A percentile compares a stretch with the other conserved stretches of the same genome.
These are phyloP conservation scores for Candida buenavistaensis DNA, from an alignment of 1,139 yeast species.

Conservation along the genomic window DNA sequence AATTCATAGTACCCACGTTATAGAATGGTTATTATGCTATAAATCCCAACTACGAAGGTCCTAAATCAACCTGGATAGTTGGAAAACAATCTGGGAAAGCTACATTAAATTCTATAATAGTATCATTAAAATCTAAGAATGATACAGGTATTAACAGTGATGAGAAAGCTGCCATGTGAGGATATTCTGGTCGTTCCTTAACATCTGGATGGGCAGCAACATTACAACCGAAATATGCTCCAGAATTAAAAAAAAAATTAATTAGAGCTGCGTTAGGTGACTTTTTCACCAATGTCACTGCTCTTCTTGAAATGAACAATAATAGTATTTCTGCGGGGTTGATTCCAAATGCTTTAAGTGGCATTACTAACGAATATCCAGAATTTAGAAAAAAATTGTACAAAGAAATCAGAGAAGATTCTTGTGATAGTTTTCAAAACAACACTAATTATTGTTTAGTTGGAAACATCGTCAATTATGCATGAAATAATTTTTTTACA, in stretches of 20 bases:
- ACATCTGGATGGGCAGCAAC: constrained; percentile 31
- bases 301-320: constrained; percentile 26
- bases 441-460: constrained; percentile 8
- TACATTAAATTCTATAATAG: constrained; percentile 24
- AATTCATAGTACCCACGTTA: constrained; percentile 20
- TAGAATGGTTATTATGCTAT: constrained; percentile 28
- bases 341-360: constrained; percentile 25
- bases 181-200: constrained; percentile 32
- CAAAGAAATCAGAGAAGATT: constrained; percentile 4
- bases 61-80: constrained; percentile 22
- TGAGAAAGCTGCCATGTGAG: constrained; percentile 25
- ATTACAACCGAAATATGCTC: constrained; percentile 34
- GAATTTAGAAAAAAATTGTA: constrained; percentile 8
- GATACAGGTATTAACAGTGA: constrained; percentile 21
- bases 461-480: constrained; percentile 1
- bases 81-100: constrained; percentile 25
- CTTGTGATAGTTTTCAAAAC: constrained; percentile 1
- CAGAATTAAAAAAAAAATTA: constrained; percentile 25
- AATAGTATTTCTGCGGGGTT: constrained; percentile 29
- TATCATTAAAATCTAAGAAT: constrained; percentile 17
- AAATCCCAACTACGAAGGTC: constrained; percentile 27
- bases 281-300: constrained; percentile 25
- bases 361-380: constrained; percentile 29
- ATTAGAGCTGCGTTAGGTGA: constrained; percentile 39
- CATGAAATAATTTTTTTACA: constrained; percentile 8